Percentiles rank a stretch among this genome's conserved stretches.
Evolutionary conservation across 306 rosid species (phyloP).

Genomic region (Adenanthera pavonina): DNA sequence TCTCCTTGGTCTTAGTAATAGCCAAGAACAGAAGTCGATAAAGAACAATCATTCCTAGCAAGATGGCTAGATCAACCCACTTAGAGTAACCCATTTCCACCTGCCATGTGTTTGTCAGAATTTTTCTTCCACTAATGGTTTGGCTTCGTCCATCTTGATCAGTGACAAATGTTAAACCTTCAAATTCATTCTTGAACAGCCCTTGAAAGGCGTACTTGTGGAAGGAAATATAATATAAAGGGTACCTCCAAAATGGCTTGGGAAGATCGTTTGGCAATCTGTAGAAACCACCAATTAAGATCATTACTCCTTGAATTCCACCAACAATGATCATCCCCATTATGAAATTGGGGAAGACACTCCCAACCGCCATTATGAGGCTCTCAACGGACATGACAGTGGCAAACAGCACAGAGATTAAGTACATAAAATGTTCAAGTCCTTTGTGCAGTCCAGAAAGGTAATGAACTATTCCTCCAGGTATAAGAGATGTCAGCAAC

Average conservation of each 20-base stretch:
- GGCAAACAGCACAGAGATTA: conserved; percentile 42
- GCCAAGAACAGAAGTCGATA: conserved; percentile 53
- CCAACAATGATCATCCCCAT: conserved; percentile 72
- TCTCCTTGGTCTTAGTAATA: conserved; percentile 46
- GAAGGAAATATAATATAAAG: conserved; percentile 50
- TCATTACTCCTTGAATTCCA: conserved; percentile 66
- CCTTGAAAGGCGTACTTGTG: conserved; percentile 64
- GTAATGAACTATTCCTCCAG: conserved; percentile 59
- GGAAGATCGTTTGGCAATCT: conserved; percentile 57
- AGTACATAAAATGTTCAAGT: conserved; percentile 48
- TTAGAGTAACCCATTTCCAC: conserved; percentile 54
- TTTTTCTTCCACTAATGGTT: conserved; percentile 36
- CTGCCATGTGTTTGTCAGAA: conserved; percentile 42
- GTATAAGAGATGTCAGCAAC: conserved; percentile 54
- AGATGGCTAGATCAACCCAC: conserved; percentile 55
- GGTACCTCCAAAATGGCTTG: conserved; percentile 47
- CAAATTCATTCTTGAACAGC: conserved; percentile 59
- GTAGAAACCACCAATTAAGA: conserved; percentile 52
- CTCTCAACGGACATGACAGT: conserved; percentile 66
- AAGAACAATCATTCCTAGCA: conserved; percentile 51
- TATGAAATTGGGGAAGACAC: conserved; percentile 63
- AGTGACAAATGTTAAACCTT: conserved; percentile 32
- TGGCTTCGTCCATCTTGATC: background rate
- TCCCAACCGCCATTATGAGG: conserved; percentile 79
- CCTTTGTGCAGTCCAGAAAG: conserved; percentile 63